Evolutionary conservation across 495 filamentous ascomycete species (phyloP), one percentile per base, ranked within the genome.

Genomic region (Penicillium taxi): DNA sequence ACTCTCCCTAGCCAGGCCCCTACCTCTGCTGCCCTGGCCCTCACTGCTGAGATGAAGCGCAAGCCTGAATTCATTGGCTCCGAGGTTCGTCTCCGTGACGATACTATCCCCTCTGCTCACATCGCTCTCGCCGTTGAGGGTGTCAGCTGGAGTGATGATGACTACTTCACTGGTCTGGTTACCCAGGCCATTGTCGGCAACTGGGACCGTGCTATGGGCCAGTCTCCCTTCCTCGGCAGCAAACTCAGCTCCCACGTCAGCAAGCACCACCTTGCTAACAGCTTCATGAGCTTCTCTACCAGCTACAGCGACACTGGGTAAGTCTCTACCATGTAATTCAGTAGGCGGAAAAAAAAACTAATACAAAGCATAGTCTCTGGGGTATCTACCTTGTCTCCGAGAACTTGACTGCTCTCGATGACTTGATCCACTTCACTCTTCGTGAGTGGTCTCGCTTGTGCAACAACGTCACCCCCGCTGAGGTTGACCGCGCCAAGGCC

Each of bases 251-350:
- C 78, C 40, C 82, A 91, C 48, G 81, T 99, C 40, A 80, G 90
- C 75, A 74, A 94, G 69, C 75, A 96, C 67, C 78, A 87, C 56
- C 78, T 99, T 34, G 90, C 90, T 55, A 99, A 91, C 70, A 94
- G 86, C 75, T 96, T 94, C 79, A 99, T 99, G 91, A 90, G 84
- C 77, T 99, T 99, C 71, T 94, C 86, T 51, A 99, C 91, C 30
- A 94, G 86, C 72, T 99, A 99, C 70, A 94, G 86, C 59, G 91
- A 99, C 67, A 96, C 91, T 59, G 91, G 89, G 88, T 95, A 76
- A 70, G 77, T 50, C 31, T 44, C 41, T 29, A 11, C 23, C 4
- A 11, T 14, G 1, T 17, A 16, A 3, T 6, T 11, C 23, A 25
- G 23, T 25, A 6, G 23, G 23, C 6, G 23, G 23, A 6, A 11